Evolutionary conservation across 257 asterid species (phyloP), one percentile per base, ranked within the genome.

Genomic region (Penstemon davidsonii): DNA sequence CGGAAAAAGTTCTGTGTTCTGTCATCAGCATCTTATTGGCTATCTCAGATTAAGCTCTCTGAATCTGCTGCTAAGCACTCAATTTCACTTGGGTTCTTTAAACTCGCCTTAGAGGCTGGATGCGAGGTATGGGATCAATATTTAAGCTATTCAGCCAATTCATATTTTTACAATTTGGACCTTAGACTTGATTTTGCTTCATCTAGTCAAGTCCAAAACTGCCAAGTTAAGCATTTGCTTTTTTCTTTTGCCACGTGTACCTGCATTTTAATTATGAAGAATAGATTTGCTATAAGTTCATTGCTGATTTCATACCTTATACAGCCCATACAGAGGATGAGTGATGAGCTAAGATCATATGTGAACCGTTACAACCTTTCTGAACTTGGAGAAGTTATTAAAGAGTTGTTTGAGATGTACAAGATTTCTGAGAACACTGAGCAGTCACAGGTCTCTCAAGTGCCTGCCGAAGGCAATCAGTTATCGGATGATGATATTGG

Each of bases 281-380:
- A 25, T 25, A 0, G 33, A 25, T 25, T 25, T 25, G 33, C 33
- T 25, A n/a, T n/a, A n/a, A n/a, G 18, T 15, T 44, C 44, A 46
- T 66, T 60, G 12, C 15, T 69, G 43, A 64, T 55, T 18, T 13
- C 10, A 4, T 1, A 25, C 1, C 33, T 1, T 25, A 25, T 25
- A 58, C 84, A 90, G 99, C 97, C 96, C 67, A 76, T 85, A 12
- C 95, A 85, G 68, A 82, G 83, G 68, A 73, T 90, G 78, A 86
- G 83, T 52, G 96, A 88, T 5, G 97, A 90, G 82, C 81, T 93
- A 40, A 90, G 78, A 77, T 74, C 86, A 15, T 93, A 90, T 62
- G 80, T 72, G 55, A 87, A 73, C 2, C 81, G 82, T 6, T 79
- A 90, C 72, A 73, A 74, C 80, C 86, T 87, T 55, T 68, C 85